Evolutionary conservation across 1,284 basidiomycete species (phyloP).

Genomic region (Mycosarcoma maydis): DNA sequence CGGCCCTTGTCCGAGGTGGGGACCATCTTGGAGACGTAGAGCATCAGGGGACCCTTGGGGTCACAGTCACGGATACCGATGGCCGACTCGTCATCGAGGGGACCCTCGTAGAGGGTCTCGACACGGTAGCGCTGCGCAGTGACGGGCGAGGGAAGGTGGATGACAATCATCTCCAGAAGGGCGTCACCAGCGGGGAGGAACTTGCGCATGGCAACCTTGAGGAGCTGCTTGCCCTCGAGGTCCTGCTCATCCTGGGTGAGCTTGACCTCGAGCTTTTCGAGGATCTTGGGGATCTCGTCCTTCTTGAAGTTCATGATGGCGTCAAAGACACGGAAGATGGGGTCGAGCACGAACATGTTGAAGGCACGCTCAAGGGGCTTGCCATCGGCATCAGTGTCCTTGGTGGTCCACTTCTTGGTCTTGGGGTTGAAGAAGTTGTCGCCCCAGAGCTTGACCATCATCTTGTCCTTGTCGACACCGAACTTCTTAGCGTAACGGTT

Average conservation of each 20-base stretch:
- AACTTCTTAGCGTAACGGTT: conserved; percentile 97
- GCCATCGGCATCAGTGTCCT: conserved; percentile 80
- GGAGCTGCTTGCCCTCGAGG: conserved; percentile 93
- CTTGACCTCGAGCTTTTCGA: conserved; percentile 96
- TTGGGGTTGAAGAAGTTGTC: conserved; percentile 99
- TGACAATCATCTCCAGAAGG: conserved; percentile 99
- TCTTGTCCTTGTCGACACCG: conserved; percentile 98
- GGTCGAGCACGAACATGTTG: conserved; percentile 91
- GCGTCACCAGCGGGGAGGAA: conserved; percentile 99
- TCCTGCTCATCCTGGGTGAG: conserved; percentile 91
- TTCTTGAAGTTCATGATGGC: conserved; percentile 99
- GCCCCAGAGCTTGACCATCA: conserved; percentile 98
- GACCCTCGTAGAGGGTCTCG: conserved; percentile 99
- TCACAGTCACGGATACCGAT: conserved; percentile 99
- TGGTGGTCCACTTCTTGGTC: conserved; percentile 96
- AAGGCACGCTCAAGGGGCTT: conserved; percentile 77
- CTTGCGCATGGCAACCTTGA: conserved; percentile 99
- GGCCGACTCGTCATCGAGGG: conserved; percentile 99
- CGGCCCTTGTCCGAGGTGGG: conserved; percentile 99
- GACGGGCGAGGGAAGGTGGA: conserved; percentile 89
- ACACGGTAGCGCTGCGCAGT: conserved; percentile 99
- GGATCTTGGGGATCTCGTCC: conserved; percentile 82
- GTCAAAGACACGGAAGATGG: conserved; percentile 98
- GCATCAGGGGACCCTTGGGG: conserved; percentile 93
- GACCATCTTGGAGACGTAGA: conserved; percentile 99